Conservation (phyloP, 1,284 basidiomycete species). For the Singerocomus rubriflavus region DNA sequence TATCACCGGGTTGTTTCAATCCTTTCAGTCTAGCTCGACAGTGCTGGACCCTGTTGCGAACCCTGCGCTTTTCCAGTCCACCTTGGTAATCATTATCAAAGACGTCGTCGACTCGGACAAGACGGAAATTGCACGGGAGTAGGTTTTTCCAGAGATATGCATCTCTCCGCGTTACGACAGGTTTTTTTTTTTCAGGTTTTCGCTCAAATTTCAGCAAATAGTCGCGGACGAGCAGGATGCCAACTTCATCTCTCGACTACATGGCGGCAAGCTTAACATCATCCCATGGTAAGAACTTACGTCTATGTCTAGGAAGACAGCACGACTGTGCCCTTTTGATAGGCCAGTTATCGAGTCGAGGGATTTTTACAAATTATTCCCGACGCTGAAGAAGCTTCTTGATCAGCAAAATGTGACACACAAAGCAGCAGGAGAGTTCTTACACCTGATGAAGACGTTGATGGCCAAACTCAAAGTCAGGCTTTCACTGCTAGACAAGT, state of each 20-base stretch:
- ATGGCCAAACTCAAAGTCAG: slow-evolving; percentile 64
- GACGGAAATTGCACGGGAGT: slow-evolving; percentile 55
- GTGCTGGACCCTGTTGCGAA: slow-evolving; percentile 57
- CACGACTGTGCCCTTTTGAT: background rate
- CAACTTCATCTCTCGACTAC: slow-evolving; percentile 57
- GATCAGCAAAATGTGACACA: slow-evolving; percentile 50
- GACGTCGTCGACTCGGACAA: slow-evolving; percentile 59
- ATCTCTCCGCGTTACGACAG: background rate
- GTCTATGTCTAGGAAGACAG: background rate
- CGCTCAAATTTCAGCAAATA: slow-evolving; percentile 51
- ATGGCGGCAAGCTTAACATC: slow-evolving; percentile 51
- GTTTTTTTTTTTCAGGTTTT: slow-evolving; percentile 38
- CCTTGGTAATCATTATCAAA: slow-evolving; percentile 61
- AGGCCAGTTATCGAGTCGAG: slow-evolving; percentile 61
- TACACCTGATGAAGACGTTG: slow-evolving; percentile 55
- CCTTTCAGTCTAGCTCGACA: slow-evolving; percentile 59
- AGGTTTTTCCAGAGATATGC: slow-evolving; percentile 10
- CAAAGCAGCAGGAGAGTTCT: slow-evolving; percentile 49
- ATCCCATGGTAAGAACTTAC: slow-evolving; percentile 41
- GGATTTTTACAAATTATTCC: slow-evolving; percentile 55
- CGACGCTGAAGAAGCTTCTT: slow-evolving; percentile 42
- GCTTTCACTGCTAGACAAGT: background rate
- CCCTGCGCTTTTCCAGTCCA: slow-evolving; percentile 56
- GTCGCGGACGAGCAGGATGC: slow-evolving; percentile 56
- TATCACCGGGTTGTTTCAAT: slow-evolving; percentile 58